phyloP scores from a whole-genome alignment of 805 yeast genomes.

The Ogataea zsoltii region DNA sequence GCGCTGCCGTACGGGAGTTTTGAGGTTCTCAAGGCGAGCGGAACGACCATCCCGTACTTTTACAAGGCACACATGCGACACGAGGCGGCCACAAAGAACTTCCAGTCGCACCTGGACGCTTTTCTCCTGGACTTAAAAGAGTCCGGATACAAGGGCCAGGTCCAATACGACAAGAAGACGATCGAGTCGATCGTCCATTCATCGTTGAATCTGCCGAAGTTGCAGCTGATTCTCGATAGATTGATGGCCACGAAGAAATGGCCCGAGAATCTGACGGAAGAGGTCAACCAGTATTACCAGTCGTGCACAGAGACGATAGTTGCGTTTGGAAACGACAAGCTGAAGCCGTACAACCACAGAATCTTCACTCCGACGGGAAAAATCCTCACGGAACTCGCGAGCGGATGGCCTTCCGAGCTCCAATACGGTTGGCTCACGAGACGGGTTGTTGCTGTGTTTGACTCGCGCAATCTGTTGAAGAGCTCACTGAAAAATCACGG shows the following conservation, averaged over 20 bases:
- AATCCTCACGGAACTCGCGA: slow-evolving; percentile 77
- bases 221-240: slow-evolving; percentile 69
- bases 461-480: slow-evolving; percentile 33
- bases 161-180: slow-evolving; percentile 47
- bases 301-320: slow-evolving; percentile 68
- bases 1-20: slow-evolving; percentile 71
- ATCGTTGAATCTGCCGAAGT: slow-evolving; percentile 66
- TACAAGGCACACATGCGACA: slow-evolving; percentile 92
- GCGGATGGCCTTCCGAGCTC: slow-evolving; percentile 83
- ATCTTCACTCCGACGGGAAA: slow-evolving; percentile 92
- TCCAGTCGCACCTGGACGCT: slow-evolving; percentile 45
- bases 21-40: slow-evolving; percentile 80
- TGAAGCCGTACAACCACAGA: slow-evolving; percentile 56
- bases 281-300: slow-evolving; percentile 44
- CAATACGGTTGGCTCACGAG: slow-evolving; percentile 89
- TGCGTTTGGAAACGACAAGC: slow-evolving; percentile 69
- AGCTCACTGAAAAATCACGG: slow-evolving; percentile 40
- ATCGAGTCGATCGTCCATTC: slow-evolving; percentile 66
- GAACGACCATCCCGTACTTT: slow-evolving; percentile 82
- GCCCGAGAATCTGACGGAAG: slow-evolving; percentile 33
- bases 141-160: slow-evolving; percentile 27
- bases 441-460: slow-evolving; percentile 76
- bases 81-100: slow-evolving; percentile 83
- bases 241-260: slow-evolving; percentile 51
- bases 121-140: slow-evolving; percentile 41